Conservation (phyloP, 257 asterid species). For the Lycium ferocissimum region DNA sequence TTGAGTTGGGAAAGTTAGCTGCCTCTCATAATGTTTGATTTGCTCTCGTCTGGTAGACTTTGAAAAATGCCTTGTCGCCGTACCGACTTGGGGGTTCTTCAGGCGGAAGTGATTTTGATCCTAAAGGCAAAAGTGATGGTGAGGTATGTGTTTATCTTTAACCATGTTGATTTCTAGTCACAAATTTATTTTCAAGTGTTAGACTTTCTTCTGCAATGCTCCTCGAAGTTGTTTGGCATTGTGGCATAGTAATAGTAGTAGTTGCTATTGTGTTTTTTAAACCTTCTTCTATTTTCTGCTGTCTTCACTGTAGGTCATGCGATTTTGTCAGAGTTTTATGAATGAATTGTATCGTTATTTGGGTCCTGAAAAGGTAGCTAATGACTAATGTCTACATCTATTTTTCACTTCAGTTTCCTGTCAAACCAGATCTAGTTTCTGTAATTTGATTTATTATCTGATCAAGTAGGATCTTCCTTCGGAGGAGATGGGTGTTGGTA, state of each 20-base stretch:
- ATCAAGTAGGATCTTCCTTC: constrained; percentile 89
- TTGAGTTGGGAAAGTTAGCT: constrained; percentile 25
- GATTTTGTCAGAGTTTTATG: constrained; percentile 98
- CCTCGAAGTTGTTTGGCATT: neutral
- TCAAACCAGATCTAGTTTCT: constrained; percentile 29
- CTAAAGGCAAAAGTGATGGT: constrained; percentile 83
- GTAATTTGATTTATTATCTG: constrained; percentile 37
- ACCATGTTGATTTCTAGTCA: constrained; percentile 32
- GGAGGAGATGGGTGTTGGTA: constrained; percentile 97
- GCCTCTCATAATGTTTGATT: constrained; percentile 39
- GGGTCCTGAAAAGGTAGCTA: constrained; percentile 91
- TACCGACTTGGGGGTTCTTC: constrained; percentile 98
- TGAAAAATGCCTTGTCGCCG: constrained; percentile 96
- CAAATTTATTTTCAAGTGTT: constrained; percentile 28
- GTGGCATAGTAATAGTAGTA: constrained; percentile 5
- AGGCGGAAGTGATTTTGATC: constrained; percentile 99
- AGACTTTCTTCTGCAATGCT: constrained; percentile 23
- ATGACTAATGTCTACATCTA: constrained; percentile 28
- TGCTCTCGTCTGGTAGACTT: constrained; percentile 64
- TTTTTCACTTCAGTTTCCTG: constrained; percentile 25
- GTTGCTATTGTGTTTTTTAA: neutral
- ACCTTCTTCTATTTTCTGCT: constrained; percentile 29
- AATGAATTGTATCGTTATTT: constrained; percentile 91
- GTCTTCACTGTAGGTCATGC: constrained; percentile 71
- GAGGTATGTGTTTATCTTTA: constrained; percentile 64